Conservation (phyloP, 2,329 filamentous ascomycete genomes). For the Trichoderma sp. region DNA sequence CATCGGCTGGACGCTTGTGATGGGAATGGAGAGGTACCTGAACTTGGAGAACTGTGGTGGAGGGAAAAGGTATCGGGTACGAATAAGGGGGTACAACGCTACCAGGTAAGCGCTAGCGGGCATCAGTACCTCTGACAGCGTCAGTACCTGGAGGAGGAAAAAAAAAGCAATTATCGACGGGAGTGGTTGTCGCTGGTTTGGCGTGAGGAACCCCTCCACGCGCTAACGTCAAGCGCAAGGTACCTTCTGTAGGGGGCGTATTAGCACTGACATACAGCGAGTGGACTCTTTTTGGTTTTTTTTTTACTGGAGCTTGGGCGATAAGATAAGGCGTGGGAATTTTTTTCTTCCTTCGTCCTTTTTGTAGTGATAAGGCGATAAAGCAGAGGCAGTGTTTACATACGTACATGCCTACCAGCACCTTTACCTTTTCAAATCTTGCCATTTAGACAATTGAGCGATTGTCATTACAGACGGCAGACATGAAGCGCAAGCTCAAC, state of each 20-base stretch:
- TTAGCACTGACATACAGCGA: background rate
- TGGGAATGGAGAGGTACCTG: background rate
- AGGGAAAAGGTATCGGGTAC: slow-evolving; percentile 26
- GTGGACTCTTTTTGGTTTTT: background rate
- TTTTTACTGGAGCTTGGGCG: slow-evolving; percentile 10
- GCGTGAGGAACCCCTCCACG: background rate
- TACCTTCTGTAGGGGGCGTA: background rate
- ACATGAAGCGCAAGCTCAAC: slow-evolving; percentile 66
- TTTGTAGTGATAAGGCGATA: slow-evolving; percentile 24
- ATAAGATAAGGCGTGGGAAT: slow-evolving; percentile 25
- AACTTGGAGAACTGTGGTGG: background rate
- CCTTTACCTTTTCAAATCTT: background rate
- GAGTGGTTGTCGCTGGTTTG: background rate
- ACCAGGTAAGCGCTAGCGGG: slow-evolving; percentile 10
- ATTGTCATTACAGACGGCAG: background rate
- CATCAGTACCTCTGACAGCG: background rate
- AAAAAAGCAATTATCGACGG: background rate
- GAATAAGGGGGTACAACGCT: slow-evolving; percentile 7
- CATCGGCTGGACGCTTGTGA: background rate
- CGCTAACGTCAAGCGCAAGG: background rate
- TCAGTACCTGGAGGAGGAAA: background rate
- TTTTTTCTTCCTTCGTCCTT: slow-evolving; percentile 1
- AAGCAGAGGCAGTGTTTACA: background rate
- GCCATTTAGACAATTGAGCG: background rate
- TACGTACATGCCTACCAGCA: background rate